Base-by-base conservation (phyloP, 169 alveolate genomes). In the Eimeria praecox region DNA sequence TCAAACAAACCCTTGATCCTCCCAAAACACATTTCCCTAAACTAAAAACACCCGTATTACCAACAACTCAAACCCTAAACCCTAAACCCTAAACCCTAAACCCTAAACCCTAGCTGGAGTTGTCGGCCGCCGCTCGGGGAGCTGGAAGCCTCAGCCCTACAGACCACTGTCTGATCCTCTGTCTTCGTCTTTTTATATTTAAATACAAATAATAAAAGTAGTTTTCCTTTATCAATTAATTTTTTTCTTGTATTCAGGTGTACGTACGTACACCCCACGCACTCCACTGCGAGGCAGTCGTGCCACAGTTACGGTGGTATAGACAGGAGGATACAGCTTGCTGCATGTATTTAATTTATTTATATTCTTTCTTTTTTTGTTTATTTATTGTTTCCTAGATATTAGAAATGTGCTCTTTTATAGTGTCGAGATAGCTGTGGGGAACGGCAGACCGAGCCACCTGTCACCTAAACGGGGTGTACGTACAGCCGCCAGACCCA, bases 241-340 rank as follows among this genome's bases (percentile, higher is more conserved):
- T 30, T n/a, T 40, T n/a, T 30, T n/a, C 24, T 35, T 1, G 12
- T 10, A 35, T 35, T 35, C 80, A 35, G 80, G 44, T 69, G 80
- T 69, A 69, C 80, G 80, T 69, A 69, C 80, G 80, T 69, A 69
- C 33, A 66, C 38, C 77, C 77, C 77, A 66, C 59, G 59, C 66
- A 56, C 24, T 56, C n/a, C 8, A 3, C 4, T 14, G 20, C 59
- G 14, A 52, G 6, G 20, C 59, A 52, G 20, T 14, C 6, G 14
- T 52, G 59, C 20, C 59, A 52, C 8, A 56, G 66, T 14, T 56
- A 56, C 66, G 20, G 18, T 49, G 20, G 12, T 49, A 8, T 49
- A 12, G 12, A 49, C 56, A 49, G 56, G 20, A 49, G 56, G 12
- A 8, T 49, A 56, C n/a, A n/a, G n/a, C n/a, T n/a, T 14, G 8